Base-by-base conservation (phyloP, 1,139 yeast species). In the Petasospora fabianii region DNA sequence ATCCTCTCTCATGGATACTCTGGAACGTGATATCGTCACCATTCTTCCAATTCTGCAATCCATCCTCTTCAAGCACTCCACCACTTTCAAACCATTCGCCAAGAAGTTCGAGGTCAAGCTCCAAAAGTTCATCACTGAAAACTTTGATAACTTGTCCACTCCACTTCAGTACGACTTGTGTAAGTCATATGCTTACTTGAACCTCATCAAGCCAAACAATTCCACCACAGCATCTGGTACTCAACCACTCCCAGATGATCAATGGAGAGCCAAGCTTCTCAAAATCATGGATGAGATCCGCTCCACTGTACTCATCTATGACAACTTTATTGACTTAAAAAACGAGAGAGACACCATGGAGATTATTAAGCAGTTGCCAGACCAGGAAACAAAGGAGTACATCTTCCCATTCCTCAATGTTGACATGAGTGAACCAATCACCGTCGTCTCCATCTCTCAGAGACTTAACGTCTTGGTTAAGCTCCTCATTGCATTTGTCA, bases 1-100 rank as follows among this genome's bases (percentile, higher is more conserved):
- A 41, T 68, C 76, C 16, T 62, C 74, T 6, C 68, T 82, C 48
- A 56, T 85, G 41, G 57, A 54, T 3, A 51, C 67, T 32, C 50
- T 65, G 11, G 59, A 60, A 27, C 55, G 51, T 29, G 60, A 61
- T 41, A 56, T 79, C 18, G 51, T 50, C 28, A 56, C 69, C 21
- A 58, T 73, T 21, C 58, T 82, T 19, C 69, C 69, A 3, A 69
- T 83, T 1, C 62, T 85, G 46, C 66, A 66, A 41, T 64, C 61
- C 16, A 58, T 83, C 15, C 64, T 84, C 35, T 61, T 64, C 31
- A 68, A 72, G 45, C 85, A 84, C 56, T 75, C 95, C 1, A 84
- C 94, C 5, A 83, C 95, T 3, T 84, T 86, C 56, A 74, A 92
- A 58, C 95, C 96, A 9, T 80, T 71, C 62, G 83, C 81, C 10